Evolutionary conservation across 2,329 filamentous ascomycete species (phyloP).

Genomic region (Cladosporium velox): DNA sequence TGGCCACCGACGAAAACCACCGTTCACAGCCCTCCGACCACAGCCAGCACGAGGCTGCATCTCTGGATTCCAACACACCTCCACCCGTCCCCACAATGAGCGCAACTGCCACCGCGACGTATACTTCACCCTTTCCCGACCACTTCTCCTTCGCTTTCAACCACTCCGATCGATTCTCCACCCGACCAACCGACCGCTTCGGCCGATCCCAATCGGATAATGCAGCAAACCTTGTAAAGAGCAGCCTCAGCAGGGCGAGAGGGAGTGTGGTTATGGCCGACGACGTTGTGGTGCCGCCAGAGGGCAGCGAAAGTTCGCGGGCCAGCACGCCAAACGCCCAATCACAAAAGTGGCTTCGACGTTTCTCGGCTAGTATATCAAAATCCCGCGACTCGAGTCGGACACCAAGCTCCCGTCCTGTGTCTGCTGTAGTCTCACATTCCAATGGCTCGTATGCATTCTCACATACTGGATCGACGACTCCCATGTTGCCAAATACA

Average conservation of each 20-base stretch:
- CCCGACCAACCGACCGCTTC: slow-evolving; percentile 13
- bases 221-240: slow-evolving; percentile 18
- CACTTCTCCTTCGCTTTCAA: slow-evolving; percentile 24
- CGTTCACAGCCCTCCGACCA: slow-evolving; percentile 32
- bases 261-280: slow-evolving; percentile 12
- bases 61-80: slow-evolving; percentile 9
- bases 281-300: slow-evolving; percentile 9
- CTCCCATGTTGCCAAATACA: slow-evolving; percentile 59
- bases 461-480: slow-evolving; percentile 57
- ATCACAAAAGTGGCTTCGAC: slow-evolving; percentile 62
- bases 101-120: slow-evolving; percentile 26
- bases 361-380: slow-evolving; percentile 56
- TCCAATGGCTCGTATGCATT: slow-evolving; percentile 59
- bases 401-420: slow-evolving; percentile 64
- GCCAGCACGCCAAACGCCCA: slow-evolving; percentile 23
- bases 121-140: slow-evolving; percentile 22
- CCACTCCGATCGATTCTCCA: slow-evolving; percentile 18
- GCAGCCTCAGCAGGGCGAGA: slow-evolving; percentile 15
- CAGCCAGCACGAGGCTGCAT: slow-evolving; percentile 39
- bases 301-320: slow-evolving; percentile 23
- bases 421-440: slow-evolving; percentile 65
- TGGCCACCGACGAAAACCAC: slow-evolving; percentile 27
- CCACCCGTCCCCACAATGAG: slow-evolving; percentile 29
- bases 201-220: slow-evolving; percentile 19
- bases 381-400: slow-evolving; percentile 37